Base-by-base conservation (phyloP, 371 early-diverging fungal species). In the Mucor circinelloides region DNA sequence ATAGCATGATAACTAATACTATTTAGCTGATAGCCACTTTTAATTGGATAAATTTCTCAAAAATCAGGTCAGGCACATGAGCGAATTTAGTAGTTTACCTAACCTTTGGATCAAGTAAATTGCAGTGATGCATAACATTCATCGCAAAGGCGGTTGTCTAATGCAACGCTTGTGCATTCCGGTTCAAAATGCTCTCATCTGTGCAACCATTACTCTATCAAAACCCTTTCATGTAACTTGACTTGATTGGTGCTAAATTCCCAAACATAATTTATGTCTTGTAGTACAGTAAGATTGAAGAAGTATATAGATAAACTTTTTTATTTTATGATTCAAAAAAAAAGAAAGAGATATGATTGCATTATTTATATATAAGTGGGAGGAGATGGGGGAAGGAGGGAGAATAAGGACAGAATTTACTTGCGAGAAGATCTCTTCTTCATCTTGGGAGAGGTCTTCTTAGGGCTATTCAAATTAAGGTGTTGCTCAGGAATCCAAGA, bases 401-500 rank as follows among this genome's bases (percentile, higher is more conserved):
- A 17, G 9, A 19, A 36, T 21, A n/a, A n/a, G n/a, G n/a, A n/a
- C n/a, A n/a, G n/a, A n/a, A 34, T 60, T 67, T 67, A 67, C 46
- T 67, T 67, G 56, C 60, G 61, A 21, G 67, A 59, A 60, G 75
- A 10, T 74, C 83, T 72, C 80, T 83, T 83, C 73, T 80, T 80
- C 10, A 66, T 66, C 67, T 77, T 78, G 44, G 82, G 80, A 60
- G 82, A 82, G 25, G 75, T 70, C 58, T 75, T 76, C 36, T 61
- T 72, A 48, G 77, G 71, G 63, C 73, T 75, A 59, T 62, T 66
- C 48, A 65, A 63, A 69, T 75, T 76, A 12, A 78, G 75, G 30
- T 83, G 79, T 2, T 74, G 71, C 27, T 80, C 79, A 61, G 83
- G 83, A 54, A 83, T 83, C 83, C 83, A 83, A 27, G 83, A 78